A percentile compares a stretch with the other conserved stretches of the same genome.
These are phyloP conservation scores for Hypholoma sublateritium DNA, from an alignment of 768 basidiomycete species.

Conservation along the genomic window DNA sequence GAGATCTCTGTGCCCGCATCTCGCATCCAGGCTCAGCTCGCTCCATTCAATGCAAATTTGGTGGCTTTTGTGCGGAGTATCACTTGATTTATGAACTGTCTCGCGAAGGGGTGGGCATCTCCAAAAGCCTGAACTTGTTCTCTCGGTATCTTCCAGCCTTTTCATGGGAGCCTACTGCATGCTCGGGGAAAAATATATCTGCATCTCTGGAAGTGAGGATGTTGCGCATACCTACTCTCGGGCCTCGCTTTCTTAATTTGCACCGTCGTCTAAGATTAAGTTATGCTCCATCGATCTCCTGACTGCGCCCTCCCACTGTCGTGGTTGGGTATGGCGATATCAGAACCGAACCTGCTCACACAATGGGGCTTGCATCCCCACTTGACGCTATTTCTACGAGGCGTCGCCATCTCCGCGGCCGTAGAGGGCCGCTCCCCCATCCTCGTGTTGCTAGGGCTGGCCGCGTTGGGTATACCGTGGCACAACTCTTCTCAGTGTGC, in stretches of 20 bases:
- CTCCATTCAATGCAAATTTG: too few relatives aligned
- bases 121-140: too few relatives aligned
- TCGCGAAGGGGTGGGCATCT: too few relatives aligned
- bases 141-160: too few relatives aligned
- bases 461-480: conserved; percentile 1
- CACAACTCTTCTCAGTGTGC: conserved; percentile 8
- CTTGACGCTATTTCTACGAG: neutral
- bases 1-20: too few relatives aligned
- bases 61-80: too few relatives aligned
- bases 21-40: too few relatives aligned
- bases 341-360: neutral
- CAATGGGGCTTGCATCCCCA: neutral
- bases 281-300: neutral
- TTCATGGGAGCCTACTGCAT: too few relatives aligned
- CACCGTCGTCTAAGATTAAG: neutral
- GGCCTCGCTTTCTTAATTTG: neutral
- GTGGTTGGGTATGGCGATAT: too few relatives aligned
- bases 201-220: too few relatives aligned
- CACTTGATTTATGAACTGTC: too few relatives aligned
- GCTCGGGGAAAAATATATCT: too few relatives aligned
- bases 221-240: neutral
- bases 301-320: neutral
- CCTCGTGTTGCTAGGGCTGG: conserved; percentile 15
- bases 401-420: conserved; percentile 6
- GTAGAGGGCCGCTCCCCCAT: conserved; percentile 9